Evolutionary conservation across 2,329 filamentous ascomycete genomes (phyloP), one percentile per base, ranked within the genome.

Genomic region (Trichophyton mentagrophytes): DNA sequence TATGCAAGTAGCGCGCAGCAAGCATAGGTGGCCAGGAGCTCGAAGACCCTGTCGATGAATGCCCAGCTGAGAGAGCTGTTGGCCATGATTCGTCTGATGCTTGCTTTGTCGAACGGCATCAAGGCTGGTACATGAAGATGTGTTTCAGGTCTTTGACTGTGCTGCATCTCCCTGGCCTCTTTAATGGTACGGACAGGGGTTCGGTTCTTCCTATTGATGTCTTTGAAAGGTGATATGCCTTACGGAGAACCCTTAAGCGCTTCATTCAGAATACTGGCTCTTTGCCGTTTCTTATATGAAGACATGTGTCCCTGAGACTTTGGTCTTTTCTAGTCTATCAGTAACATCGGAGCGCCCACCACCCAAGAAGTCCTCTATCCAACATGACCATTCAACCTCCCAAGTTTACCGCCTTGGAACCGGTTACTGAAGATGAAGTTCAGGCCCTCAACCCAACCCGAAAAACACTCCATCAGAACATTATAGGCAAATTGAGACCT

Each of bases 401-500:
- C 15, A 55, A 36, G 15, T 36, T 38, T n/a, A 55, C 30, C 25
- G 51, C 27, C 11, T 27, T 33, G 27, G 51, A 55, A 55, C 3
- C 51, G 3, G 59, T 55, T 47, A 49, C 63, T 58, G 65, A 67
- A 58, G 65, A 64, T 27, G 59, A 40, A 61, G 61, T 47, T 46
- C 57, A 61, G 8, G 55, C 30, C 33, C 51, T 25, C n/a, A 33
- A 30, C 17, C 59, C 64, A n/a, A 69, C 69, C 25, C 69, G 73
- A 33, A 74, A 71, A 47, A 68, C 73, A 3, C 71, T 78, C 3
- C 71, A 76, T 59, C 72, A 74, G 64, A 74, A 73, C 58, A 74
- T 78, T 66, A 69, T 78, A 59, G 72, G 72, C 55, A 77, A 76
- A 61, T 69, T 78, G 17, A 73, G 77, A 6, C 77, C 77, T 0